Base-by-base conservation (phyloP, 2,329 filamentous ascomycete genomes). In the Botrytis aclada region DNA sequence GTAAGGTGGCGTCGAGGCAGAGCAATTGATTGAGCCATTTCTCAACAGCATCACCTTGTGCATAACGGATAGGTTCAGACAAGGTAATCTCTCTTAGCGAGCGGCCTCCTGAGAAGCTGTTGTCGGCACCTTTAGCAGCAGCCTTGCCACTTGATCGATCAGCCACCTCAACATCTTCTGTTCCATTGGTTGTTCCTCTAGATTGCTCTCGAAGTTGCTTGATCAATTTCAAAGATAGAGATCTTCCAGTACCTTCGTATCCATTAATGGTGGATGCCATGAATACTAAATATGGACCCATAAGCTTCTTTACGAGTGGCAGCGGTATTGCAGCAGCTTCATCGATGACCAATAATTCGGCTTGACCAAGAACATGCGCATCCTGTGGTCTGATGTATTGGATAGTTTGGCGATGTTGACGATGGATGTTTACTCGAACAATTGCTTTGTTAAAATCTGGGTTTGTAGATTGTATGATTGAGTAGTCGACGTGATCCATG, bases 211-310 rank as follows among this genome's bases (percentile, higher is more conserved):
- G 91, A 37, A 99, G 88, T 83, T 99, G 95, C 82, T 98, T 97
- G 76, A 99, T 98, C 77, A 99, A 87, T 84, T 99, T 99, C 71
- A 99, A 85, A 0, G 96, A 98, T 9, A 99, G 87, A 1, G 96
- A 98, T 73, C 96, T 90, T 58, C 96, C 96, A 10, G 96, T 99
- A 72, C 96, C 96, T 84, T 99, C 96, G 81, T 99, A 99, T 73
- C 96, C 96, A 81, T 98, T 98, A 84, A 99, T 98, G 2, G 96
- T 99, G 0, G 96, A 99, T 0, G 97, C 94, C 96, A 99, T 98
- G 83, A 99, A 99, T 14, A 98, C 94, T 54, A 99, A 86, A 82
- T 99, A 99, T 22, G 95, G 95, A 0, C 96, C 96, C 89, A 99
- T 95, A 58, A 99, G 86, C 83, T 98, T 98, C 78, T 92, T 88